Evolutionary conservation across 441 rosid species (phyloP), one percentile per base, ranked within the genome.

Genomic region (Brassica hybrid): DNA sequence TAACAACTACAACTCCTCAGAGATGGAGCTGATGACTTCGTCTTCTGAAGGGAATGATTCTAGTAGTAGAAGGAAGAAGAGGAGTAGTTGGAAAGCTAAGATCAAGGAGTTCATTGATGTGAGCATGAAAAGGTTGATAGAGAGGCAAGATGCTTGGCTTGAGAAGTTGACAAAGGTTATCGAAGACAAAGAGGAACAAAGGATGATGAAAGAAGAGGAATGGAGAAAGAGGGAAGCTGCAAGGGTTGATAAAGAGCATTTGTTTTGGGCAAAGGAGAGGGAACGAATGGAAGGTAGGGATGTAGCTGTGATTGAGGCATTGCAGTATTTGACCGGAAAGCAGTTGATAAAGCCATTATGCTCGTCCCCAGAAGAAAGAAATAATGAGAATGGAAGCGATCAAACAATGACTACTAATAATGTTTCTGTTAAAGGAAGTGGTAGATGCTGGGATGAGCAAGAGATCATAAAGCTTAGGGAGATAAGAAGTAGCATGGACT

Each of bases 211-310:
- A 74, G 99, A 93, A 73, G 97, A 93, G 71, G 89, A 90, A 75
- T 90, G 98, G 99, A 88, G 89, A 82, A 88, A 77, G 75, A 82
- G 80, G 74, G 99, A 95, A 75, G 83, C 85, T 61, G 91, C 80
- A 0, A 84, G 98, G 77, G 71, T 84, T 0, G 91, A 93, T 8
- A 87, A 84, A 82, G 96, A 95, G 73, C 94, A 86, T 67, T 78
- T 78, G 81, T 87, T 93, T 73, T 95, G 99, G 99, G 94, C 93
- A 56, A 89, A 89, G 59, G 97, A 95, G 67, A 78, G 94, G 81
- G 94, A 89, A 1, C 85, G 99, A 85, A 93, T 95, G 52, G 94
- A 91, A 81, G 86, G 94, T 61, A 88, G 98, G 0, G 98, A 95
- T 81, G 84, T 87, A 5, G 86, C 93, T 32, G 83, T 95, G 59